Conservation (phyloP, 441 rosid species). For the Populus hybrid region DNA sequence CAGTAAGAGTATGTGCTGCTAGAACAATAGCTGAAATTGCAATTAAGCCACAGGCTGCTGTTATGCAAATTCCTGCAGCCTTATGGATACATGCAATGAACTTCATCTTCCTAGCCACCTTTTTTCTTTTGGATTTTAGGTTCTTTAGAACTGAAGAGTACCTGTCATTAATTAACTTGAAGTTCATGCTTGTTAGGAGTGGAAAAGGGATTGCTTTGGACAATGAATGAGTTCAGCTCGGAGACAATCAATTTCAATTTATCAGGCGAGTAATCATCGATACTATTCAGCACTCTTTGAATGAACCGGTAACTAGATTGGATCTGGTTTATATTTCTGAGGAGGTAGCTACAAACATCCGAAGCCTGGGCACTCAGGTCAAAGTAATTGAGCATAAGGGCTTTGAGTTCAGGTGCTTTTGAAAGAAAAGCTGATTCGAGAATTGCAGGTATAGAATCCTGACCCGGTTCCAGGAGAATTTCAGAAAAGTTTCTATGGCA, state of each 20-base stretch:
- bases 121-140: conserved; percentile 31
- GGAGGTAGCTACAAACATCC: conserved; percentile 32
- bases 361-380: conserved; percentile 44
- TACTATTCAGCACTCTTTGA: conserved; percentile 22
- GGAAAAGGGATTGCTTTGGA: conserved; percentile 29
- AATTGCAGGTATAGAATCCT: conserved; percentile 31
- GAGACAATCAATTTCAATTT: conserved; percentile 11
- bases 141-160: conserved; percentile 20
- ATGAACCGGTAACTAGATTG: conserved; percentile 19
- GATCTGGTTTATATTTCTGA: conserved; percentile 27
- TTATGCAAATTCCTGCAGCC: conserved; percentile 31
- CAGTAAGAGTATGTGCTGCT: conserved; percentile 35
- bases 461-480: conserved; percentile 39
- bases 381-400: conserved; percentile 31
- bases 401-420: conserved; percentile 30
- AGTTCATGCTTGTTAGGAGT: conserved; percentile 23
- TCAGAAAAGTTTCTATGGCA: conserved; percentile 23
- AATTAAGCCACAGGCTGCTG: conserved; percentile 31
- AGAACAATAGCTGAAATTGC: conserved; percentile 26
- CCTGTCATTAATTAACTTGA: conserved; percentile 26
- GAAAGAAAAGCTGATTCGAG: conserved; percentile 32
- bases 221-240: conserved; percentile 14
- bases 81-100: conserved; percentile 20
- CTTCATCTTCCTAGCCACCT: conserved; percentile 30
- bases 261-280: conserved; percentile 11